These are phyloP conservation scores for Chrysosporium queenslandicum DNA, from an alignment of 2,329 filamentous ascomycete genomes.

Conservation along the genomic window DNA sequence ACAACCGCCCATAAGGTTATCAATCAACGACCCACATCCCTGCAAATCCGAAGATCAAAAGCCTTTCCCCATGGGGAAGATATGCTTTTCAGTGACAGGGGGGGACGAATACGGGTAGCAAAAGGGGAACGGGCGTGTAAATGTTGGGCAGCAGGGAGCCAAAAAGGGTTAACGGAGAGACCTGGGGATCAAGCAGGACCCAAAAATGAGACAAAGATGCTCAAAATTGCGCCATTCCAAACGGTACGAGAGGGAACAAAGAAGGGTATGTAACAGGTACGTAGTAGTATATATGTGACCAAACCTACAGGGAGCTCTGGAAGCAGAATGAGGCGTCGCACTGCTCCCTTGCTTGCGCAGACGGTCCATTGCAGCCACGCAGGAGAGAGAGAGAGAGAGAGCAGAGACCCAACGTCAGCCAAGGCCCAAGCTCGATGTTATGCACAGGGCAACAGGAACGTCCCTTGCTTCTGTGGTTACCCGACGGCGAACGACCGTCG, in stretches of 20 bases:
- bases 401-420: not conserved
- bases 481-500: not conserved
- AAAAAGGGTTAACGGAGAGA: not conserved
- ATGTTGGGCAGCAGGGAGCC: not conserved
- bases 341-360: not conserved
- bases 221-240: not conserved
- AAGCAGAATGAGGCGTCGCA: not conserved
- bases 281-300: not conserved
- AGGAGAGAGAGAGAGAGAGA: not conserved
- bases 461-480: not conserved
- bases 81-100: not conserved
- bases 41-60: not conserved
- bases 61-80: not conserved
- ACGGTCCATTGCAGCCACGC: not conserved
- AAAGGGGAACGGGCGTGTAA: not conserved
- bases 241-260: not conserved
- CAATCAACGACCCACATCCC: not conserved
- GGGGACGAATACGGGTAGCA: not conserved
- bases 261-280: not conserved
- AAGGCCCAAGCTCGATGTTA: conserved; percentile 1
- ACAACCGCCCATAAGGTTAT: not conserved
- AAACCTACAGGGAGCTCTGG: conserved; percentile 5
- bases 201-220: not conserved
- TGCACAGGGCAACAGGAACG: not conserved
- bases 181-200: not conserved